phyloP scores from a whole-genome alignment of 257 asterid species.

The Solanum corneliomulleri region DNA sequence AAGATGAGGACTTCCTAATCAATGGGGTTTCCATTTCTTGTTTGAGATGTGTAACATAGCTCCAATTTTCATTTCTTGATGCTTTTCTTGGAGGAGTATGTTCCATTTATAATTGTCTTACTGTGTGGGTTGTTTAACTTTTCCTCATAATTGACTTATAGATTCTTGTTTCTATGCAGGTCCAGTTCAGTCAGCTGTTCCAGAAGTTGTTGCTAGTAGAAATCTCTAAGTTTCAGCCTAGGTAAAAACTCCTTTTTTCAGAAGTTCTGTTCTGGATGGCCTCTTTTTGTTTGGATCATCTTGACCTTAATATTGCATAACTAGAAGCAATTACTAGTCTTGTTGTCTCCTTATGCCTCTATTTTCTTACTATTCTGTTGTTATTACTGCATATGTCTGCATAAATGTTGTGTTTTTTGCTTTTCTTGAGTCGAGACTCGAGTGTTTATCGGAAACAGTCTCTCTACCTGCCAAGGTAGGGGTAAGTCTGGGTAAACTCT shows the following conservation, averaged over 20 bases:
- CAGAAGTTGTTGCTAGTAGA: background rate
- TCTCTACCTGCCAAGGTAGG: background rate
- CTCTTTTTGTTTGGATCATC: background rate
- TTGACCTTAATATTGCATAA: background rate
- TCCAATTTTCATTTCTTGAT: background rate
- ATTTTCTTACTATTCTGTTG: background rate
- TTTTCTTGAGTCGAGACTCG: background rate
- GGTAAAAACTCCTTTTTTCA: background rate
- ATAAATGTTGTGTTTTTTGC: background rate
- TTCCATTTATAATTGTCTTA: background rate
- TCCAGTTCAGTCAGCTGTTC: background rate
- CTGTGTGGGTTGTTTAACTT: background rate
- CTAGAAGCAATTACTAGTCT: background rate
- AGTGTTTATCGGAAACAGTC: background rate
- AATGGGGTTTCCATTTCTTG: background rate
- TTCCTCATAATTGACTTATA: background rate
- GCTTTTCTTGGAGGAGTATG: background rate
- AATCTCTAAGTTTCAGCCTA: background rate
- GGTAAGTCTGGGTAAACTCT: background rate
- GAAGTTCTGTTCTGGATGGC: background rate
- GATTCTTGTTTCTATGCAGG: background rate
- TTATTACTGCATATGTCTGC: background rate
- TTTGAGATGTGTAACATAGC: background rate
- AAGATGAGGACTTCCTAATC: background rate
- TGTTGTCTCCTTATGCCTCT: background rate